Evolutionary conservation across 257 asterid species (phyloP), one percentile per base, ranked within the genome.

Genomic region (Haberlea rhodopensis): DNA sequence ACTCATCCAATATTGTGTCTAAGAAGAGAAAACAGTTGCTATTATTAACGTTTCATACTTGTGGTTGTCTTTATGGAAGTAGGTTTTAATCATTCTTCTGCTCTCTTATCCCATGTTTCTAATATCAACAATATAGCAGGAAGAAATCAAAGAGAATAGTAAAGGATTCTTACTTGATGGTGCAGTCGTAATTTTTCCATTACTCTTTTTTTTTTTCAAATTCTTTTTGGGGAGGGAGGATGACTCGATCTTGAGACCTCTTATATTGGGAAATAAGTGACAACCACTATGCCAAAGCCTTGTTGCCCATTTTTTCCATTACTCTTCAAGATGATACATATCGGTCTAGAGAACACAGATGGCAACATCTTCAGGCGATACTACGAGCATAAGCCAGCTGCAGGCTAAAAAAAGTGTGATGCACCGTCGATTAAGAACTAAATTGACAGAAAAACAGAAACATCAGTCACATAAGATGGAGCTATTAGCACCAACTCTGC

Each of bases 361-460:
- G 85, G 94, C 59, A 87, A 85, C 84, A 58, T 60, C 87, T 87
- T 94, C 77, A 94, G 73, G 63, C 82, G 85, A 66, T 81, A 88
- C 51, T 86, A 81, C 66, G 87, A 26, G 85, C 90, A 84, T 78
- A 84, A 73, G 46, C 99, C 99, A 70, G 87, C 94, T 71, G 99
- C 95, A 48, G 95, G 84, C 97, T 94, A 66, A 48, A 52, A n/a
- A n/a, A 75, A 70, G 49, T 71, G 58, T 40, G 72, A 19, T 31
- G 64, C 53, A 59, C 45, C 27, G 19, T 81, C 60, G 73, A 73
- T 55, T 19, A n/a, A 73, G 52, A 29, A 57, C 57, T 58, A 53
- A 57, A 9, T 63, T 51, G n/a, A 23, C 5, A 43, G 61, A 40
- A 13, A 53, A 22, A 10, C 22, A 56, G 52, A 37, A 32, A 27